A percentile compares a stretch with the other conserved stretches of the same genome.
Evolutionary conservation across 164 flowering plant species (phyloP).

Genomic region (Cinnamomum chago): DNA sequence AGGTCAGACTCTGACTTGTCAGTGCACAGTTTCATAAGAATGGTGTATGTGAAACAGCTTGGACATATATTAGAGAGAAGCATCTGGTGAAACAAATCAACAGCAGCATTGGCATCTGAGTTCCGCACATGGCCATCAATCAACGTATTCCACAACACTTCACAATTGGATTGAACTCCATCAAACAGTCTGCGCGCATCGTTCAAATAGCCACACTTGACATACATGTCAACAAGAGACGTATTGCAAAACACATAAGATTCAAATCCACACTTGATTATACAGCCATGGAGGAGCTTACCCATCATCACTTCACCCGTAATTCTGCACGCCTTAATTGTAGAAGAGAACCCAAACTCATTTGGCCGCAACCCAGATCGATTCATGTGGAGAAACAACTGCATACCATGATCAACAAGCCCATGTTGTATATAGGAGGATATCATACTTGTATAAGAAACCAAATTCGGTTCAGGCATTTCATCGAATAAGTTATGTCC

Average conservation of each 20-base stretch:
- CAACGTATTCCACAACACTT: conserved; percentile 24
- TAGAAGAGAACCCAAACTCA: conserved; percentile 21
- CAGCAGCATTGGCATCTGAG: conserved; percentile 19
- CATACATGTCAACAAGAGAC: conserved; percentile 24
- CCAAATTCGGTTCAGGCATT: conserved; percentile 31
- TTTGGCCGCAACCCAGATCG: conserved; percentile 16
- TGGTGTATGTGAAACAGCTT: conserved; percentile 16
- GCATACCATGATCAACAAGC: conserved; percentile 15
- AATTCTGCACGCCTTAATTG: conserved; percentile 24
- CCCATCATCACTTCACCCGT: conserved; percentile 17
- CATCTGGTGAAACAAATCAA: conserved; percentile 19
- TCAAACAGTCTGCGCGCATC: conserved; percentile 23
- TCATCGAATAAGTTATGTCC: conserved; percentile 31
- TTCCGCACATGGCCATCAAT: conserved; percentile 18
- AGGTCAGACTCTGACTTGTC: background rate
- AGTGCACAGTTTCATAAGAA: conserved; percentile 13
- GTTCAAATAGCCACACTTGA: conserved; percentile 20
- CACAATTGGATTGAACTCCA: conserved; percentile 6
- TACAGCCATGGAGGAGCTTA: conserved; percentile 16
- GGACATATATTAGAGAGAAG: background rate
- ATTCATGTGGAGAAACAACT: conserved; percentile 14
- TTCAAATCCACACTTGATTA: conserved; percentile 11
- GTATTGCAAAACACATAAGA: conserved; percentile 18
- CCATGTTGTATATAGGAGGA: conserved; percentile 36
- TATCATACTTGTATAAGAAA: conserved; percentile 62